Base-by-base conservation (phyloP, 208 protist species). In the Leishmania mexicana region DNA sequence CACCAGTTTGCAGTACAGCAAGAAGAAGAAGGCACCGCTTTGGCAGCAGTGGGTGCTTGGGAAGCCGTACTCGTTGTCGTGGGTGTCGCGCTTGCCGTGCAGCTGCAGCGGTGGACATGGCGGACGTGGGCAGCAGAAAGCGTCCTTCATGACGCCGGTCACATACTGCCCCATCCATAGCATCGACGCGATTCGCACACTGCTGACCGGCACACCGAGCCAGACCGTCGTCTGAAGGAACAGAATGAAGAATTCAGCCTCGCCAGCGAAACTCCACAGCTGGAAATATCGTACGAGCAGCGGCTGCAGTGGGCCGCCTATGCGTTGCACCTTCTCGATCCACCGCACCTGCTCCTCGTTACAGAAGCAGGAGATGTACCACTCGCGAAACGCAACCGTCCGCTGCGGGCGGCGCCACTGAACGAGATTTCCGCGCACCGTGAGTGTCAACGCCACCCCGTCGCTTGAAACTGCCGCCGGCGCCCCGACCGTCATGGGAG, bases 301-400 rank as follows among this genome's bases (percentile, higher is more conserved):
- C 35, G 80, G 81, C 70, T 88, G 75, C 38, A 90, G 67, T 1
- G 80, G 87, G 35, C 70, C 75, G 13, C 77, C 64, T 42, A 88
- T 71, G 38, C 79, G 78, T 64, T 96, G 92, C 47, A 89, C 74
- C 67, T 57, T 78, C 28, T 72, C 70, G n/a, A 96, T 81, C 77
- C 81, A 68, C 17, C 57, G 83, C 73, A 96, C 83, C 75, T 91
- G 80, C 73, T 76, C 54, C 42, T 91, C 88, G 67, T 89, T 92
- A 83, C 92, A 96, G 82, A 87, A 92, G 79, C 89, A 80, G 54
- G 80, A 92, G 58, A 89, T 88, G 88, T 96, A 96, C 92, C 92
- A 96, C 15, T 91, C 88, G 11, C 88, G 89, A 80, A 95, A 94
- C 1, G 79, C 53, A 2, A 92, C 77, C 15, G 51, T 60, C 19